Percentiles rank a stretch among this genome's conserved stretches.
Evolutionary conservation across 768 basidiomycete genomes (phyloP).

Genomic region (Lactarius pseudohatsudake): DNA sequence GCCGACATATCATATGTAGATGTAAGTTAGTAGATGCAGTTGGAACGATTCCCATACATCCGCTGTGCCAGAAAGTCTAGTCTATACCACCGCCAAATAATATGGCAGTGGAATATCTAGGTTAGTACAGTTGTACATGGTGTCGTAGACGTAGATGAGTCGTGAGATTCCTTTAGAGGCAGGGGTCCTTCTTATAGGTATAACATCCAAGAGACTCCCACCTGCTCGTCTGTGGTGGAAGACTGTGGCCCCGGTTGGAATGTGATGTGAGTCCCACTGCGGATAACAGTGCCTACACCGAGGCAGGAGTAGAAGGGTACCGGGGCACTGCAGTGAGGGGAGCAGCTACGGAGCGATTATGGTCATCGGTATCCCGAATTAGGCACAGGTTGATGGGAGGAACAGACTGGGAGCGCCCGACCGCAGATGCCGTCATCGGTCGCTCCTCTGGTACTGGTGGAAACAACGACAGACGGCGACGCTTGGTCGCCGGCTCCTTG

Average conservation of each 20-base stretch:
- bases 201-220: conserved; percentile 4
- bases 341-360: conserved; percentile 5
- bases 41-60: conserved; percentile 2
- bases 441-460: conserved; percentile 13
- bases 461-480: conserved; percentile 27
- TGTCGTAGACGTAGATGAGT: conserved; percentile 1
- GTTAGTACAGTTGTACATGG: conserved; percentile 19
- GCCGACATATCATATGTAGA: conserved; percentile 1
- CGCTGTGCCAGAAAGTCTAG: conserved; percentile 17
- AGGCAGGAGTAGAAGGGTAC: conserved; percentile 22
- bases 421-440: conserved; percentile 9
- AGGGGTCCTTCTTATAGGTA: not conserved
- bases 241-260: not conserved
- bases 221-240: not conserved
- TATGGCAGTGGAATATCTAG: conserved; percentile 16
- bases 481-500: conserved; percentile 31
- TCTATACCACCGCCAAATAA: conserved; percentile 16
- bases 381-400: conserved; percentile 19
- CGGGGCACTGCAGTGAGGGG: conserved; percentile 12
- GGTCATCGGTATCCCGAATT: conserved; percentile 19
- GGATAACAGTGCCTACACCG: conserved; percentile 8
- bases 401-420: conserved; percentile 22
- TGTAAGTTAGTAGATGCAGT: not conserved
- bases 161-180: conserved; percentile 4
- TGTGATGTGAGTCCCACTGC: conserved; percentile 1